Conservation (phyloP, 1,284 basidiomycete species). For the Peniophora sp. region DNA sequence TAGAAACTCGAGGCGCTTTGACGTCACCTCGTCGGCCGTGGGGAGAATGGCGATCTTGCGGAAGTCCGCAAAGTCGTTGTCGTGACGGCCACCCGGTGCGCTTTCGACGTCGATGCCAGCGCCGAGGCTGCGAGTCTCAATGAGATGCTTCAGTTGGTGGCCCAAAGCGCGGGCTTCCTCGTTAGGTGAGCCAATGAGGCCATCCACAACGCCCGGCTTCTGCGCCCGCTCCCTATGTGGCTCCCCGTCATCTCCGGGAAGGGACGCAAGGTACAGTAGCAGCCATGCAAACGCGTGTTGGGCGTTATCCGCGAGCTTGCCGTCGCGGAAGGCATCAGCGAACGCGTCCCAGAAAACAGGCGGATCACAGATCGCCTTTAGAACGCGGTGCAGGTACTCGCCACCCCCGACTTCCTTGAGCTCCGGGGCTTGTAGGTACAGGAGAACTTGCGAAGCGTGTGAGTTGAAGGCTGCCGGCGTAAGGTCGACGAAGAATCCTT, state of each 20-base stretch:
- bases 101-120: slow-evolving; percentile 15
- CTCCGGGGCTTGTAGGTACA: background rate
- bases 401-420: background rate
- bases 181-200: too few relatives aligned
- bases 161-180: too few relatives aligned
- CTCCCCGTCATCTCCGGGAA: too few relatives aligned
- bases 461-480: too few relatives aligned
- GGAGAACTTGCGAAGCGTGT: too few relatives aligned
- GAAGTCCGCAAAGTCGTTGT: slow-evolving; percentile 54
- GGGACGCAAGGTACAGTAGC: slow-evolving; percentile 17
- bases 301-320: background rate
- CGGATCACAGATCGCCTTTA: background rate
- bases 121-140: too few relatives aligned
- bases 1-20: slow-evolving; percentile 35
- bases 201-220: too few relatives aligned
- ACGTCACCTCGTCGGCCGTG: slow-evolving; percentile 45
- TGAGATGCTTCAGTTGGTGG: too few relatives aligned
- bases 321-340: background rate
- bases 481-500: too few relatives aligned
- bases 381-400: background rate
- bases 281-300: background rate
- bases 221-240: too few relatives aligned
- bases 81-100: slow-evolving; percentile 52
- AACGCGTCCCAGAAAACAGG: background rate
- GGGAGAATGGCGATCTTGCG: slow-evolving; percentile 52